These are phyloP conservation scores for Tetradesmus lagerheimii DNA, from an alignment of 139 green algal species.

Conservation along the genomic window DNA sequence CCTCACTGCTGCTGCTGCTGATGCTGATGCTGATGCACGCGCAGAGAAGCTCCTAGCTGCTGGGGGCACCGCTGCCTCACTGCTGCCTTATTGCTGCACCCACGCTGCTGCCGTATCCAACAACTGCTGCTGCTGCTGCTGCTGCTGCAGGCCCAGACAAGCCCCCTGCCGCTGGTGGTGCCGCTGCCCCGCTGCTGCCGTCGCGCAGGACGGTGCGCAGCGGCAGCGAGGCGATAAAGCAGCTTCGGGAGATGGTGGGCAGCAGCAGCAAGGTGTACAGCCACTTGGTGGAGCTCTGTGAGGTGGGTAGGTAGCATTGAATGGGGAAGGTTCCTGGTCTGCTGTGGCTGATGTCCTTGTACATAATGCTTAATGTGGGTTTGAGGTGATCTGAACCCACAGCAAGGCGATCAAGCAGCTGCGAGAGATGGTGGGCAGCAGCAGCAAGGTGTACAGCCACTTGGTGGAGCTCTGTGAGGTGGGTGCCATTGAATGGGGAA, in stretches of 20 bases:
- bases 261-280: constrained; percentile 76
- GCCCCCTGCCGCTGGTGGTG: background rate
- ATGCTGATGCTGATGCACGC: too few relatives aligned
- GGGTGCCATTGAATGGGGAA: background rate
- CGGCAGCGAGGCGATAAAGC: constrained; percentile 39
- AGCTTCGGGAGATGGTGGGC: constrained; percentile 65
- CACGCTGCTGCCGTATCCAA: background rate
- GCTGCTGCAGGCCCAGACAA: background rate
- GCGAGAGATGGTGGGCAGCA: constrained; percentile 65
- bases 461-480: constrained; percentile 46
- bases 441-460: constrained; percentile 76
- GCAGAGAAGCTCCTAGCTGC: too few relatives aligned
- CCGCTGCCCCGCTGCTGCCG: constrained; percentile 5
- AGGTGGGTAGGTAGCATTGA: constrained; percentile 25
- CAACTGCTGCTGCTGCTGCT: background rate
- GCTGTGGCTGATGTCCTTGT: too few relatives aligned
- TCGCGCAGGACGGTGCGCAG: constrained; percentile 13
- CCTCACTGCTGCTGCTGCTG: too few relatives aligned
- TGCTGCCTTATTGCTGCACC: background rate
- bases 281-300: constrained; percentile 44
- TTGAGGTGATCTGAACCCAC: background rate
- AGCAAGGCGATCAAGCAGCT: constrained; percentile 47
- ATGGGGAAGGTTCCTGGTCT: background rate
- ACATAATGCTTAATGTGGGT: too few relatives aligned
- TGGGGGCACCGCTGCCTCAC: background rate